Percentiles rank a stretch among this genome's conserved stretches.
Conservation (phyloP, 2,329 filamentous ascomycete genomes). For the Parasarocladium wereldwijsianum region DNA sequence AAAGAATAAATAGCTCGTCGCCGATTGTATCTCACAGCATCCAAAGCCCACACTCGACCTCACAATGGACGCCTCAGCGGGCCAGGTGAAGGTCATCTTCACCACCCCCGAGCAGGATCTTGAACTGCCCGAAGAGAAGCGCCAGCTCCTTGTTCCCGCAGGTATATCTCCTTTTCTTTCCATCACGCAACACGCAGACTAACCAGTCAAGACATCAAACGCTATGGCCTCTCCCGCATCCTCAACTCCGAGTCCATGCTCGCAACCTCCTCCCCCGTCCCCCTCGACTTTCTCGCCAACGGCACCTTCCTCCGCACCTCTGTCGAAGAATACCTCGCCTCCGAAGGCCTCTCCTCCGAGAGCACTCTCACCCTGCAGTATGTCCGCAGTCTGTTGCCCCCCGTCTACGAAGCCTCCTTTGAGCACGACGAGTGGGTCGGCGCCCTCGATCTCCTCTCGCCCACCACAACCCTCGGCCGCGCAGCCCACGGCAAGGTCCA, state of each 20-base stretch:
- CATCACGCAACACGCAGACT: constrained; percentile 4
- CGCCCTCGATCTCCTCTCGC: constrained; percentile 66
- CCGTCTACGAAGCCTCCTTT: constrained; percentile 78
- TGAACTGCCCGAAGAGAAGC: constrained; percentile 46
- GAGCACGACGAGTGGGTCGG: constrained; percentile 98
- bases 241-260: constrained; percentile 62
- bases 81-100: constrained; percentile 54
- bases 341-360: constrained; percentile 79
- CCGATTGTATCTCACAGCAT: too few relatives aligned
- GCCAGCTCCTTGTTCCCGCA: constrained; percentile 47
- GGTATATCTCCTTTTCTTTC: constrained; percentile 21
- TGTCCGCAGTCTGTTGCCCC: constrained; percentile 79
- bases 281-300: constrained; percentile 91
- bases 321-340: constrained; percentile 77
- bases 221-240: constrained; percentile 56
- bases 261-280: constrained; percentile 48
- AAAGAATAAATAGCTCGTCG: too few relatives aligned
- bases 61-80: constrained; percentile 23
- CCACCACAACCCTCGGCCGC: constrained; percentile 31
- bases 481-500: constrained; percentile 8
- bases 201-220: constrained; percentile 42
- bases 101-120: constrained; percentile 48
- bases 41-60: too few relatives aligned
- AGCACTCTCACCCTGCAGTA: constrained; percentile 82
- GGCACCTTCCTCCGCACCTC: constrained; percentile 81